A percentile compares a stretch with the other conserved stretches of the same genome.
Conservation (phyloP, 495 filamentous ascomycete genomes). For the Aspergillus indologenus region DNA sequence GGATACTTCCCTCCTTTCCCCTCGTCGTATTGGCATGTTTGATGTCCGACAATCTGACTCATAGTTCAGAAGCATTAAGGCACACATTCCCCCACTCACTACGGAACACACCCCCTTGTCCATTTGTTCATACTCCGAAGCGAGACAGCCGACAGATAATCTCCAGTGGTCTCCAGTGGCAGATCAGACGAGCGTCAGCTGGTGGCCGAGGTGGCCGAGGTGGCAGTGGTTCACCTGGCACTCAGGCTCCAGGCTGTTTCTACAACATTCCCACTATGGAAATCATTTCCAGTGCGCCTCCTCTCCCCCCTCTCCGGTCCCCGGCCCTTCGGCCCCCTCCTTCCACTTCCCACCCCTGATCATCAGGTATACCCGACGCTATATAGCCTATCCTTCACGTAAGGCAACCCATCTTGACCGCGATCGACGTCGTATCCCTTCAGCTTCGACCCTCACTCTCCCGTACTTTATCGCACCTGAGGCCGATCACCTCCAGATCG, state of each 20-base stretch:
- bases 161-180: background rate
- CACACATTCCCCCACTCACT: too few relatives aligned
- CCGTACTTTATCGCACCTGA: slow-evolving; percentile 1
- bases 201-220: too few relatives aligned
- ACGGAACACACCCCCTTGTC: background rate
- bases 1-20: too few relatives aligned
- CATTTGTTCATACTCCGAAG: background rate
- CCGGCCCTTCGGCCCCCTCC: background rate
- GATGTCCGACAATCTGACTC: background rate
- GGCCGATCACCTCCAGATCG: background rate
- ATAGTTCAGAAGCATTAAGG: background rate
- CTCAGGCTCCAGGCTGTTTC: too few relatives aligned
- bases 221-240: too few relatives aligned
- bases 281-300: background rate
- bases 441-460: background rate
- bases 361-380: background rate
- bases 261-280: slow-evolving; percentile 3
- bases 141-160: slow-evolving; percentile 3
- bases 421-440: background rate
- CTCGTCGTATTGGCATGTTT: background rate
- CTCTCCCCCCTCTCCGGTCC: too few relatives aligned
- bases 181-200: slow-evolving; percentile 2
- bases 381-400: background rate
- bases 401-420: background rate
- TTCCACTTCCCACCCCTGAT: background rate